Evolutionary conservation across 768 basidiomycete genomes (phyloP), one percentile per base, ranked within the genome.

Genomic region (Auricularia sp.): DNA sequence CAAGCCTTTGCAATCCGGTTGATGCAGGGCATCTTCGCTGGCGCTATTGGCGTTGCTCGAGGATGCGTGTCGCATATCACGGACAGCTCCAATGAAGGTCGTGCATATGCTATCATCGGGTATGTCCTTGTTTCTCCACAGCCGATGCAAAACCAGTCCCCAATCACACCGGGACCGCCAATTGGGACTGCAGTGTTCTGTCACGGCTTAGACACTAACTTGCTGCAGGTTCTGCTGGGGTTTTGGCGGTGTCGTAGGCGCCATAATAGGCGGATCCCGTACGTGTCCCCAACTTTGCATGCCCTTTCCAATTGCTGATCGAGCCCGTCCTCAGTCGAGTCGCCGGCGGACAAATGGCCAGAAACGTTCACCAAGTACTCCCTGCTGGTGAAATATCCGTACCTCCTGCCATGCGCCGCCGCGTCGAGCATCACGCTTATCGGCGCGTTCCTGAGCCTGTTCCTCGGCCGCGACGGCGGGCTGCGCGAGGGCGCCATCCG

Each of bases 31-130:
- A 81, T 95, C 35, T 97, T 96, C 71, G 90, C 89, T 3, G 95
- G 96, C 3, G 91, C 95, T 23, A 89, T 98, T 18, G 96, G 96
- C 23, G 96, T 98, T 34, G 95, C 93, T 54, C 84, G 96, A 71
- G 91, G 93, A 12, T 89, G 86, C 21, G 87, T 98, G 61, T 77
- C 90, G 12, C 87, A 87, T 67, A 82, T 99, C 65, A 95, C 97
- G 0, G 95, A 98, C 74, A 77, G 86, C 35, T 89, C 87, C 62
- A 99, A 99, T 74, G 95, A 98, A 75, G 90, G 90, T 33, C 83
- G 93, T 68, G 97, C 96, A 29, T 98, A 98, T 74, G 92, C 94
- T 58, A 90, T 95, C 64, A 79, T 98, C 59, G 95, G 94, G 85
- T 89, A 67, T 29, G 29, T 29, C 29, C 29, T 29, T 29, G 29